Percentiles rank a stretch among this genome's conserved stretches.
Conservation (phyloP, 202 grass and related monocot genomes). For the Brachypodium distachyon region DNA sequence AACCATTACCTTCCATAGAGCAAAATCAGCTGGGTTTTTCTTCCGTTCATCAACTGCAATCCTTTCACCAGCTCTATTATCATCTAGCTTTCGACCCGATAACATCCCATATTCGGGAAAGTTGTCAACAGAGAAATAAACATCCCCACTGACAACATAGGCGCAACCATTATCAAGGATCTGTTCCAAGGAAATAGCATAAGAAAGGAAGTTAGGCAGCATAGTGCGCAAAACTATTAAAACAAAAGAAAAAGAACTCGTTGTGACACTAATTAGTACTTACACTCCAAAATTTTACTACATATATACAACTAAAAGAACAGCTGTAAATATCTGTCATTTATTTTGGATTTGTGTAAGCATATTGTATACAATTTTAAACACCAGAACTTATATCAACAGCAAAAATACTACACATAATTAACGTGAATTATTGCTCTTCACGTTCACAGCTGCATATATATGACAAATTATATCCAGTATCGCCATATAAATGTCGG, state of each 20-base stretch:
- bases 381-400: background rate
- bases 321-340: background rate
- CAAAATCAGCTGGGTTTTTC: conserved; percentile 94
- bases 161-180: conserved; percentile 79
- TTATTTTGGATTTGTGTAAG: background rate
- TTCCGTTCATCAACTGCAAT: conserved; percentile 83
- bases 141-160: conserved; percentile 77
- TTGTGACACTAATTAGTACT: no score
- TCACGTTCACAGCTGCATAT: background rate
- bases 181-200: conserved; percentile 38
- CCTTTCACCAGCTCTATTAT: conserved; percentile 96
- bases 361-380: background rate
- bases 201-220: background rate
- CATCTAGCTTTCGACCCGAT: conserved; percentile 90
- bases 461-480: background rate
- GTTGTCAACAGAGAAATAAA: conserved; percentile 87
- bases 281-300: no score
- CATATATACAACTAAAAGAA: no score
- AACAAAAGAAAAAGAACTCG: background rate
- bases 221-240: background rate
- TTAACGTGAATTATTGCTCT: background rate
- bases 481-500: background rate
- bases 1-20: conserved; percentile 84
- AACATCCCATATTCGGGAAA: conserved; percentile 77
- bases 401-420: background rate